Evolutionary conservation across 225 moss, liverwort and hornwort species (phyloP), one percentile per base, ranked within the genome.

Genomic region (Straminergon stramineum): DNA sequence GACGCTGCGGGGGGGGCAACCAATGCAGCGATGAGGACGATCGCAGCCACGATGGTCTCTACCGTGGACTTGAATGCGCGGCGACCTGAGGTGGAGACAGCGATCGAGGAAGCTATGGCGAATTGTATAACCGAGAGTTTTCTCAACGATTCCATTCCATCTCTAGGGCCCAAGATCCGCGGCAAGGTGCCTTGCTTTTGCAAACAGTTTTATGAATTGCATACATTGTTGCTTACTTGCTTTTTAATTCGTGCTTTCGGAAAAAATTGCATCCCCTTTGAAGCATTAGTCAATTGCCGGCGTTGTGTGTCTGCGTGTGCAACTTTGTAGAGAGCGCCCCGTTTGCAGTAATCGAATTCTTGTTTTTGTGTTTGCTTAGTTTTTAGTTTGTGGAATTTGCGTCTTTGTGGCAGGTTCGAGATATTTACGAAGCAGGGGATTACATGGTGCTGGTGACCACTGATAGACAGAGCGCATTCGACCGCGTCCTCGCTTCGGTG

Each of bases 391-490:
- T 60, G 69, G 19, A 83, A 75, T 64, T 64, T 48, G 68, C 34
- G 67, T 85, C 55, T 92, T 18, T 58, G 34, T 35, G 91, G 78
- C 88, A 93, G 99, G 97, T 99, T 19, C 94, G 99, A 89, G 97
- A 99, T 87, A 95, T 93, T n/a, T 99, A 99, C 71, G 96, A 97
- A 67, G 95, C 96, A 11, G 99, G 95, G 31, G 95, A 97, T 60
- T 94, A 97, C 86, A 90, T 99, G 92, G 97, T 99, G 64, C 89
- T 99, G 9, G 97, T 99, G 63, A 99, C 99, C 45, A 99, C 99
- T 28, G 99, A 97, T 66, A 92, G 97, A 71, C 99, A 97, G 67
- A 99, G 99, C 89, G 99, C 97, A 45, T 97, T 99, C 80, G 99
- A 99, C 71, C 96, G 97, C 86, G 93, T 99, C 51, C 90, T 97